Evolutionary conservation across 2,329 filamentous ascomycete genomes (phyloP).

Genomic region (Huntiella bhutanensis): DNA sequence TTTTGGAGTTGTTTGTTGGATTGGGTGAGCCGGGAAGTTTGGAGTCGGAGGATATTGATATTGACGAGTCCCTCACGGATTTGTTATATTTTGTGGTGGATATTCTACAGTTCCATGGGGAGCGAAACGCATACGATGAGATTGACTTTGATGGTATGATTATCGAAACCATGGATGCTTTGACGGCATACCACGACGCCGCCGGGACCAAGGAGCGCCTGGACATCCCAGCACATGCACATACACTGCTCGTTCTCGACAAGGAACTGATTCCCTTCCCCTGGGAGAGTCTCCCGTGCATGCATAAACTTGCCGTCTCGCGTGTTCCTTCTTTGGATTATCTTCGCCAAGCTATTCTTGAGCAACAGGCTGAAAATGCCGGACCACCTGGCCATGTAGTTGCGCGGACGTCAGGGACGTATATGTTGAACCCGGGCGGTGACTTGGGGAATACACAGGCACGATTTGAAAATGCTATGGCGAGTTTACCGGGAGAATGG

Average conservation of each 20-base stretch:
- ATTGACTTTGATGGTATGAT: slow-evolving; percentile 89
- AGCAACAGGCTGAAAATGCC: slow-evolving; percentile 18
- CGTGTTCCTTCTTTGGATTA: slow-evolving; percentile 74
- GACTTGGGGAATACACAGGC: slow-evolving; percentile 67
- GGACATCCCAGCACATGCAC: slow-evolving; percentile 28
- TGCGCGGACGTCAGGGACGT: slow-evolving; percentile 39
- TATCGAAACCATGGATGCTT: slow-evolving; percentile 68
- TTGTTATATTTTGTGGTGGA: slow-evolving; percentile 92
- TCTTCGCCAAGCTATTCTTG: slow-evolving; percentile 55
- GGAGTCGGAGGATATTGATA: slow-evolving; percentile 48
- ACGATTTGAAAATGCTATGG: slow-evolving; percentile 40
- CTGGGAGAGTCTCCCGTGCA: slow-evolving; percentile 86
- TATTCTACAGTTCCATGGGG: slow-evolving; percentile 88
- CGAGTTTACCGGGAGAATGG: slow-evolving; percentile 50
- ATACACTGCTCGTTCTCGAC: slow-evolving; percentile 80
- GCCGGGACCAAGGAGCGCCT: slow-evolving; percentile 15
- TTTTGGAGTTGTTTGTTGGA: slow-evolving; percentile 76
- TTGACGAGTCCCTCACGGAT: slow-evolving; percentile 81
- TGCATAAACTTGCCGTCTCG: slow-evolving; percentile 61
- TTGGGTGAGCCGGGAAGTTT: slow-evolving; percentile 59
- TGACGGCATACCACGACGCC: slow-evolving; percentile 54
- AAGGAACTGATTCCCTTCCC: slow-evolving; percentile 81
- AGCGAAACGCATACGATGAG: slow-evolving; percentile 92
- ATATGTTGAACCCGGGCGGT: slow-evolving; percentile 74
- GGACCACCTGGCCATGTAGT: slow-evolving; percentile 31